Evolutionary conservation across 768 basidiomycete genomes (phyloP), one percentile per base, ranked within the genome.

Genomic region (Tricholoma saponaceum): DNA sequence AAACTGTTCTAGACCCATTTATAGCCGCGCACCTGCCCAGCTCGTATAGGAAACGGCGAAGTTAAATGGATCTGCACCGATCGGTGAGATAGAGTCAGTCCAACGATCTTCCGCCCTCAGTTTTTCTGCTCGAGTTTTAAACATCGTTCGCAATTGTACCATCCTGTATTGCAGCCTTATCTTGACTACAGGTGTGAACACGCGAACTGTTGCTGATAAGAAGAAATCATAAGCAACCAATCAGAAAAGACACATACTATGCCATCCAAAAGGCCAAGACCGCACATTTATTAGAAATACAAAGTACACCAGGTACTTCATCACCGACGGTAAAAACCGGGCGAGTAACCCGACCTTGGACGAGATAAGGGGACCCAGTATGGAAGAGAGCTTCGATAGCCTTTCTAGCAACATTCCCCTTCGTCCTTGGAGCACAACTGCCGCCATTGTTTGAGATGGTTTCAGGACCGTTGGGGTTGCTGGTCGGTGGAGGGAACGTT

Each of bases 221-320:
- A 58, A 22, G 51, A 22, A 12, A 57, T 26, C 13, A 51, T 37
- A 51, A 23, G 33, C 13, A 26, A 22, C 32, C 4, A 23, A 41
- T 44, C 35, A 41, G 44, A 46, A 5, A 6, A 52, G 16, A 20
- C 5, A 79, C 87, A 66, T 64, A 89, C 88, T 62, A 63, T 89
- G 88, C 87, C 88, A 90, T 26, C 74, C 74, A 20, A 87, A 65
- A 1, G 89, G 89, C 66, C 82, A 79, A 13, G 86, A 86, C 18
- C 83, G 80, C 16, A 72, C 58, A 58, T 90, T 89, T 18, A 84
- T 39, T n/a, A 88, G 64, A 50, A 89, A 70, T 0, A 89, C 55
- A 18, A 84, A 32, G 39, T 65, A 61, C n/a, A 79, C 54, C 37
- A 82, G 52, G 59, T 73, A 75, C 68, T 82, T 86, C 2, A 62